phyloP scores from a whole-genome alignment of 371 early-diverging fungal genomes.

The Apophysomyces sp. region DNA sequence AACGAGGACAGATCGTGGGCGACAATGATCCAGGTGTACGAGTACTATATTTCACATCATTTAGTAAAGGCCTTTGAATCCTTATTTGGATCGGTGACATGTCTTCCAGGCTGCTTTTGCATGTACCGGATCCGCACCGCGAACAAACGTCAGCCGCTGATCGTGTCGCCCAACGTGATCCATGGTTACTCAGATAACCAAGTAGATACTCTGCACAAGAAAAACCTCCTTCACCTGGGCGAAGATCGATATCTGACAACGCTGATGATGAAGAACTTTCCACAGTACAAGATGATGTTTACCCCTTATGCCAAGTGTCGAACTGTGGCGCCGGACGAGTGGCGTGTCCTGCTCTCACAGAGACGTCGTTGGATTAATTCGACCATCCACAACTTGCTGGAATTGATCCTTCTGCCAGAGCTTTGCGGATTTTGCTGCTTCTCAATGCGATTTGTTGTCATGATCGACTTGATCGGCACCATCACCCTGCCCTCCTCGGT shows the following conservation, averaged over 20 bases:
- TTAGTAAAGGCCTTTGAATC: slow-evolving; percentile 92
- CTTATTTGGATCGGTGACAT: slow-evolving; percentile 94
- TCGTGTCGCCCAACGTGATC: slow-evolving; percentile 74
- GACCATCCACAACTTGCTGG: slow-evolving; percentile 95
- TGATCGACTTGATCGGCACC: slow-evolving; percentile 96
- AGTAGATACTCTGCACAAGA: slow-evolving; percentile 97
- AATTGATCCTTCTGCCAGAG: slow-evolving; percentile 87
- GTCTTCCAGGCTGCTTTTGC: slow-evolving; percentile 96
- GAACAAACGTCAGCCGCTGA: slow-evolving; percentile 63
- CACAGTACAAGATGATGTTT: slow-evolving; percentile 92
- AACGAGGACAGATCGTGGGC: slow-evolving; percentile 83
- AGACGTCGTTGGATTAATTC: slow-evolving; percentile 99
- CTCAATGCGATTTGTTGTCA: slow-evolving; percentile 97
- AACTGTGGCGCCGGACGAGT: slow-evolving; percentile 92
- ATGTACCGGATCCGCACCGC: slow-evolving; percentile 90
- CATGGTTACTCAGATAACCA: slow-evolving; percentile 91
- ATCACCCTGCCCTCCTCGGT: slow-evolving; percentile 95
- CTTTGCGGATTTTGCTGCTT: slow-evolving; percentile 98
- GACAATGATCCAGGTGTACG: slow-evolving; percentile 93
- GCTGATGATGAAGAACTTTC: slow-evolving; percentile 94
- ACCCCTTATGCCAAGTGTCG: slow-evolving; percentile 93
- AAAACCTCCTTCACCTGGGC: slow-evolving; percentile 95
- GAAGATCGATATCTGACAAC: slow-evolving; percentile 99
- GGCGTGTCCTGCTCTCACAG: slow-evolving; percentile 91
- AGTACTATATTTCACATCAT: slow-evolving; percentile 96